Evolutionary conservation across 495 filamentous ascomycete genomes (phyloP).

Genomic region (Schizothecium vesticola): DNA sequence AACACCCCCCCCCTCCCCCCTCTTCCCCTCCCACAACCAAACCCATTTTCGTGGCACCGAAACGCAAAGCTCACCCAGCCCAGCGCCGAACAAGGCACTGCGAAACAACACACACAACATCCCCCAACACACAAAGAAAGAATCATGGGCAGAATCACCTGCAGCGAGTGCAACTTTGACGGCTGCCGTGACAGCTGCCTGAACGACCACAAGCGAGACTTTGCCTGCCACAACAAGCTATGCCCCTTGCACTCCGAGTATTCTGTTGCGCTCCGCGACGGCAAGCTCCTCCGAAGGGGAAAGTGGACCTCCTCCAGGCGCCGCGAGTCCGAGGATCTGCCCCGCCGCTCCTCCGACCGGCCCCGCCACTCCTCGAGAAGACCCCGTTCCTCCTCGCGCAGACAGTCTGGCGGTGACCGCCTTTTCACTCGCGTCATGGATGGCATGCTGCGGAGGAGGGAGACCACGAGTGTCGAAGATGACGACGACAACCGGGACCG

Average conservation of each 20-base stretch:
- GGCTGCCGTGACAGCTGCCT: slow-evolving; percentile 4
- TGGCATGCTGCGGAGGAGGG: not conserved
- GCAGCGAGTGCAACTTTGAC: not conserved
- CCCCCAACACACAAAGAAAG: not conserved
- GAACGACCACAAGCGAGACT: not conserved
- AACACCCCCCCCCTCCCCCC: not conserved
- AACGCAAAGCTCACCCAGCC: not conserved
- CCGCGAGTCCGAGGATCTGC: not conserved
- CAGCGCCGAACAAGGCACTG: not conserved
- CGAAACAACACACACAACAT: not conserved
- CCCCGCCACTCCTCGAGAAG: not conserved
- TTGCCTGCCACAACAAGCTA: slow-evolving; percentile 1
- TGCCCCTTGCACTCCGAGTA: not conserved
- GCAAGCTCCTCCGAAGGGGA: not conserved
- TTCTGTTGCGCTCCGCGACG: not conserved
- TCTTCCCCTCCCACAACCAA: not conserved
- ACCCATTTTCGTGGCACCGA: not conserved
- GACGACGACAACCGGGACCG: not conserved
- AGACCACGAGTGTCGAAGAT: not conserved
- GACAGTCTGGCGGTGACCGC: not conserved
- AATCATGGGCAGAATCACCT: not conserved
- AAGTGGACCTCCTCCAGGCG: too few relatives aligned
- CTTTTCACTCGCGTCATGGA: not conserved
- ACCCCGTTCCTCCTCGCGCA: not conserved
- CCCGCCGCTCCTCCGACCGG: not conserved